A percentile compares a stretch with the other conserved stretches of the same genome.
Evolutionary conservation across 768 basidiomycete genomes (phyloP).

Genomic region (Mycena haematopus): DNA sequence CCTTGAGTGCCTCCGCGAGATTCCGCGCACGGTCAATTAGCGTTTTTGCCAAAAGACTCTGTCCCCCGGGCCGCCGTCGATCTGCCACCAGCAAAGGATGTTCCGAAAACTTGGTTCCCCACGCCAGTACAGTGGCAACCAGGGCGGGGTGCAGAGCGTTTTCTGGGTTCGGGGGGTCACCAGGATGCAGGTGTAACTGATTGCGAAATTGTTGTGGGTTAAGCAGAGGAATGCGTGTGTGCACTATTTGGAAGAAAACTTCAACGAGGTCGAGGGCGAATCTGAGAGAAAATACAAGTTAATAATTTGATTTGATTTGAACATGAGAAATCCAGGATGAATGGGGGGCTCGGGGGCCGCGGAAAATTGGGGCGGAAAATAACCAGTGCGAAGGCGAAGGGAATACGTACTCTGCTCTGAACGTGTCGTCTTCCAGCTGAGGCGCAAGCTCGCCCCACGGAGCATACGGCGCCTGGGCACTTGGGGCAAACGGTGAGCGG

Average conservation of each 20-base stretch:
- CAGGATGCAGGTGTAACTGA: slow-evolving; percentile 57
- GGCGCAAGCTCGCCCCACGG: slow-evolving; percentile 79
- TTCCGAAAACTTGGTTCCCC: slow-evolving; percentile 94
- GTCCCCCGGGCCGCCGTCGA: slow-evolving; percentile 68
- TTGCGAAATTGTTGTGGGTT: slow-evolving; percentile 83
- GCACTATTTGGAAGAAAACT: slow-evolving; percentile 93
- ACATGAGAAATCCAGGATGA: background rate
- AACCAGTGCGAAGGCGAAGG: slow-evolving; percentile 19
- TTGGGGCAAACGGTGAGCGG: slow-evolving; percentile 36
- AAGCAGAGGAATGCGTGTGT: slow-evolving; percentile 86
- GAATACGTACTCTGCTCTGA: slow-evolving; percentile 81
- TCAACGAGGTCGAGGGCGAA: slow-evolving; percentile 93
- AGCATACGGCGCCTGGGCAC: slow-evolving; percentile 52
- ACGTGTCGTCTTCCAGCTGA: slow-evolving; percentile 73
- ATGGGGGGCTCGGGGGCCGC: slow-evolving; percentile 14
- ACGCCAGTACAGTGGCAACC: slow-evolving; percentile 86
- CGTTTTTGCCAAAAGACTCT: slow-evolving; percentile 79
- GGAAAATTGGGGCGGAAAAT: slow-evolving; percentile 17
- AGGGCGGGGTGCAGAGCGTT: slow-evolving; percentile 71
- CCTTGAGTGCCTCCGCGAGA: slow-evolving; percentile 85
- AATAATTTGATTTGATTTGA: background rate
- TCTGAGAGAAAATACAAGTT: slow-evolving; percentile 47
- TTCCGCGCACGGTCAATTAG: slow-evolving; percentile 84
- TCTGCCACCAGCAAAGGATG: slow-evolving; percentile 85
- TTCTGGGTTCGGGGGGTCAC: slow-evolving; percentile 20